Base-by-base conservation (phyloP, 140 eudicot genomes). In the Ambrosia hybrid region DNA sequence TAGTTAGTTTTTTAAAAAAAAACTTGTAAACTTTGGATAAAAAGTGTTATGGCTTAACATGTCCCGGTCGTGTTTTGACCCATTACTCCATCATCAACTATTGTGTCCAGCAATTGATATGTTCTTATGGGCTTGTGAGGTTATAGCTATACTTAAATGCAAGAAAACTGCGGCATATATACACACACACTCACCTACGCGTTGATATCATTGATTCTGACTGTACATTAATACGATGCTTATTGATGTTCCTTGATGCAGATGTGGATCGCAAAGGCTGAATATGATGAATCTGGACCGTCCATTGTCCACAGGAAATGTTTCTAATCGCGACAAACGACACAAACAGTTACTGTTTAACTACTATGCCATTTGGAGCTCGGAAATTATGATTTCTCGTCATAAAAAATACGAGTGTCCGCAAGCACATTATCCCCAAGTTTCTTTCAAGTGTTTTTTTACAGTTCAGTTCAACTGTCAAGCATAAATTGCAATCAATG, bases 201-300 rank as follows among this genome's bases (percentile, higher is more conserved):
- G 16, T 56, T 56, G 33, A 56, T 56, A 21, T 21, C 8, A 58
- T 58, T 2, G 38, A 9, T 57, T 57, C n/a, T 21, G 39, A 21
- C 38, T 9, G 64, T 21, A 57, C 9, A 37, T 21, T 26, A 60
- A 64, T 43, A 57, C 17, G 38, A 72, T 48, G 39, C 65, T 15
- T 21, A 21, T 21, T 21, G 30, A 21, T 21, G 52, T 30, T n/a
- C 30, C 21, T 71, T 41, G 15, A 51, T 34, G 71, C 78, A 81
- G 85, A 81, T 81, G 85, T 81, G 85, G 85, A 81, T 81, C 52
- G 85, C 85, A 3, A 81, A 81, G 75, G 85, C 85, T 37, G 85
- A 81, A 60, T 81, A 81, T 26, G 85, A 80, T 58, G 84, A 80
- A 67, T 80, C 84, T 48, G 84, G 84, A 10, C 84, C 84, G 21